Evolutionary conservation across 116 monocot genomes (phyloP), one percentile per base, ranked within the genome.

Genomic region (Posidonia oceanica): DNA sequence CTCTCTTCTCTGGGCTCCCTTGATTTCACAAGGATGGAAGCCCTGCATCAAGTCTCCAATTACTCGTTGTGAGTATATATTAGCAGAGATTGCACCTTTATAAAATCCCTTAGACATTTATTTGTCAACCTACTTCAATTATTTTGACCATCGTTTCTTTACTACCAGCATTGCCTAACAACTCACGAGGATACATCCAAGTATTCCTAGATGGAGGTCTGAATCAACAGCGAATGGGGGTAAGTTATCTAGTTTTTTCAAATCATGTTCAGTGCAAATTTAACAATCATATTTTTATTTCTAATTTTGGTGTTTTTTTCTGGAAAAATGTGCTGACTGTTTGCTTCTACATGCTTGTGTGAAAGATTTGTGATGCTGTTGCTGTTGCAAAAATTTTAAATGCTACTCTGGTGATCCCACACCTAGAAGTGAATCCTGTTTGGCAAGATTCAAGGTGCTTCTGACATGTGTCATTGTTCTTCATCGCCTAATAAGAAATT

Each of bases 151-250:
- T 55, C 8, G 14, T 14, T 54, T 64, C 17, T 12, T 59, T 41
- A 7, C 10, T 11, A 58, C 17, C 23, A 65, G 54, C 36, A 40
- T 29, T 71, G 5, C 69, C 64, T 65, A 38, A 41, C 58, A 79
- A 82, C 52, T 52, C 80, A 59, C 73, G 20, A 65, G 97, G 93
- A 75, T 93, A 87, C 41, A 80, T 97, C 64, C 97, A 97, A 79
- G 89, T 97, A 17, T 89, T 97, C 74, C 97, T 92, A 67, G 97
- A 97, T 82, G 97, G 97, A 75, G 93, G 97, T 58, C 77, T 97
- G 76, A 97, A 97, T 67, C 97, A 97, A 71, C 93, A 97, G 78
- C 92, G 97, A 78, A 97, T 97, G 97, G 97, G 89, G 81, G 97
- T 97, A 87, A 55, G 66, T 20, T 17, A 8, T 68, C 17, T 36